phyloP scores from a whole-genome alignment of 192 early-diverging fungal species.

The Gaertneriomyces sp. region DNA sequence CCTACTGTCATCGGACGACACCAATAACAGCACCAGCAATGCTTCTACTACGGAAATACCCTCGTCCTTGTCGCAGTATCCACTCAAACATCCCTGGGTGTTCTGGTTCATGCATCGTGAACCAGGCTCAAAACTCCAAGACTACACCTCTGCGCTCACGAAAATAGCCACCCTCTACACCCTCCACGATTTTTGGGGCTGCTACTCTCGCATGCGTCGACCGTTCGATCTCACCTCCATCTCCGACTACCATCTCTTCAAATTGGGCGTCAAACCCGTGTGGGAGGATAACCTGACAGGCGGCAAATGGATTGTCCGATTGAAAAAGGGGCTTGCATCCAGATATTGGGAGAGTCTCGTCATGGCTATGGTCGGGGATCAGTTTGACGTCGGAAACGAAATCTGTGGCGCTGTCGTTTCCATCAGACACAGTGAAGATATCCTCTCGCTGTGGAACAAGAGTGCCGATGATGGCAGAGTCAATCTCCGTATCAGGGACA shows the following conservation, averaged over 20 bases:
- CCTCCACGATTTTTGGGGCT: conserved; percentile 94
- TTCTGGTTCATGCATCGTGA: conserved; percentile 80
- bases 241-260: conserved; percentile 91
- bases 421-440: conserved; percentile 89
- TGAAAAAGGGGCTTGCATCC: conserved; percentile 88
- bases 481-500: conserved; percentile 80
- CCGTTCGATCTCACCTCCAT: conserved; percentile 81
- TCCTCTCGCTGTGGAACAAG: conserved; percentile 92
- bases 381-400: conserved; percentile 83
- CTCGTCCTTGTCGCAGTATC: no score
- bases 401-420: conserved; percentile 93
- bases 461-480: conserved; percentile 77
- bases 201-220: conserved; percentile 70
- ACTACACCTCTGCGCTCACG: conserved; percentile 87
- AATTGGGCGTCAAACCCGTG: conserved; percentile 84
- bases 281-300: conserved; percentile 96
- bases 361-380: conserved; percentile 85
- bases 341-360: conserved; percentile 89
- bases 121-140: conserved; percentile 76
- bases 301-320: conserved; percentile 89
- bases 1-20: no score
- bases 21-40: no score
- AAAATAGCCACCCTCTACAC: conserved; percentile 77
- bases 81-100: no score
- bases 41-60: no score